phyloP scores from a whole-genome alignment of 1,139 yeast genomes.

The Kodamaea plutei region DNA sequence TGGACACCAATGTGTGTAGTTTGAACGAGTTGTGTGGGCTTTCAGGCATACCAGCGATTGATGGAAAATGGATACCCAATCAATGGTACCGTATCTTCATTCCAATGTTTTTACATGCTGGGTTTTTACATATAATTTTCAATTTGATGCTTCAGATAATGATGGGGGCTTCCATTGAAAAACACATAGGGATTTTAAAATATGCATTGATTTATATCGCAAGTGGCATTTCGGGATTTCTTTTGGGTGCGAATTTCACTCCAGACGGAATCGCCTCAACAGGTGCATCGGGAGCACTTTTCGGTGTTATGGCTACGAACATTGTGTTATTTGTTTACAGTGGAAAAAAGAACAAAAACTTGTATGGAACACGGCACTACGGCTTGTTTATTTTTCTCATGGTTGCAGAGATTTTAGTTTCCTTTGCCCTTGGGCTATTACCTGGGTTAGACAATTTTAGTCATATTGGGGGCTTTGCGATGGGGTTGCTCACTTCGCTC shows the following conservation, averaged over 20 bases:
- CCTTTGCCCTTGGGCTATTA: slow-evolving; percentile 61
- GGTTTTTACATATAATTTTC: slow-evolving; percentile 65
- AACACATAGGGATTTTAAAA: slow-evolving; percentile 52
- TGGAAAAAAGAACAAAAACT: slow-evolving; percentile 45
- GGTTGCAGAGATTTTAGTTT: slow-evolving; percentile 54
- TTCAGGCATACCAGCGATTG: slow-evolving; percentile 37
- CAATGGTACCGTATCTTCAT: slow-evolving; percentile 72
- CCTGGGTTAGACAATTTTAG: slow-evolving; percentile 78
- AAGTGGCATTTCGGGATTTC: slow-evolving; percentile 65
- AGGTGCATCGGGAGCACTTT: slow-evolving; percentile 74
- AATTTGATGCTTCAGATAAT: slow-evolving; percentile 59
- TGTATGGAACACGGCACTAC: slow-evolving; percentile 42
- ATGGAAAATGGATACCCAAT: slow-evolving; percentile 38
- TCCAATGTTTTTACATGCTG: slow-evolving; percentile 76
- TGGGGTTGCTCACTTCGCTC: slow-evolving; percentile 54
- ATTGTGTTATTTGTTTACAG: slow-evolving; percentile 54
- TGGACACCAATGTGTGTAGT: slow-evolving; percentile 52
- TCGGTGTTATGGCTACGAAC: slow-evolving; percentile 66
- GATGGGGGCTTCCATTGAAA: slow-evolving; percentile 63
- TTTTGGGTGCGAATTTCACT: slow-evolving; percentile 69
- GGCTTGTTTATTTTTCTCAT: slow-evolving; percentile 44
- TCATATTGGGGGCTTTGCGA: slow-evolving; percentile 72
- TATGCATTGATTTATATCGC: slow-evolving; percentile 55
- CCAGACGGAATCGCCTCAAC: slow-evolving; percentile 68
- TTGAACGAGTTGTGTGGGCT: slow-evolving; percentile 61